Percentiles rank a stretch among this genome's conserved stretches.
phyloP scores from a whole-genome alignment of 2,329 filamentous ascomycete genomes.

The Coccinonectria pachysandricola region DNA sequence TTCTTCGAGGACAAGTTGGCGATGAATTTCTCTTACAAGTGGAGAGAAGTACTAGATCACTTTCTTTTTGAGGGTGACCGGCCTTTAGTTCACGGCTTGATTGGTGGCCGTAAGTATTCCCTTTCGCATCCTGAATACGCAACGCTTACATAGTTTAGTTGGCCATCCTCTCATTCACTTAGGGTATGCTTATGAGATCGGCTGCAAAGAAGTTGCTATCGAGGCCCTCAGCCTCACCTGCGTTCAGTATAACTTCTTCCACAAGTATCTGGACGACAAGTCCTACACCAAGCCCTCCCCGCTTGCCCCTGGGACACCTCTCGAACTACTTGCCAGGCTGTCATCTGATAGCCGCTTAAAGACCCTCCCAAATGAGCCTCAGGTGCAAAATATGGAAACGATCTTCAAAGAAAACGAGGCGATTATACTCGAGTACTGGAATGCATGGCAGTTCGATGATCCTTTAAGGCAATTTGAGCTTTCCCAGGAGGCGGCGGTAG shows the following conservation, averaged over 20 bases:
- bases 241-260: slow-evolving; percentile 47
- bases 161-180: slow-evolving; percentile 91
- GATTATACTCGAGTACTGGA: slow-evolving; percentile 78
- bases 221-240: slow-evolving; percentile 69
- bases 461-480: slow-evolving; percentile 66
- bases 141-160: too few species aligned
- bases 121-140: too few species aligned
- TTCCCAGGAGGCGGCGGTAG: slow-evolving; percentile 52
- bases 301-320: slow-evolving; percentile 49
- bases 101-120: slow-evolving; percentile 57
- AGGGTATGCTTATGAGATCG: slow-evolving; percentile 85
- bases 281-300: slow-evolving; percentile 57
- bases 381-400: slow-evolving; percentile 51
- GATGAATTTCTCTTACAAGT: slow-evolving; percentile 63
- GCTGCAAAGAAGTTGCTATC: slow-evolving; percentile 75
- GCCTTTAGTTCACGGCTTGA: slow-evolving; percentile 71
- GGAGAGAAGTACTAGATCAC: slow-evolving; percentile 65
- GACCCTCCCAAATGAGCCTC: slow-evolving; percentile 48
- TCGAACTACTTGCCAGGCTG: slow-evolving; percentile 63
- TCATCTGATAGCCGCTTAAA: slow-evolving; percentile 60
- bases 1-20: slow-evolving; percentile 92
- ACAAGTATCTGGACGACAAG: slow-evolving; percentile 61
- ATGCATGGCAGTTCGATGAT: slow-evolving; percentile 66
- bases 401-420: slow-evolving; percentile 62
- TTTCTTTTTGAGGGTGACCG: slow-evolving; percentile 66